Evolutionary conservation across 1,284 basidiomycete species (phyloP).

Genomic region (Omphalotus olearius): DNA sequence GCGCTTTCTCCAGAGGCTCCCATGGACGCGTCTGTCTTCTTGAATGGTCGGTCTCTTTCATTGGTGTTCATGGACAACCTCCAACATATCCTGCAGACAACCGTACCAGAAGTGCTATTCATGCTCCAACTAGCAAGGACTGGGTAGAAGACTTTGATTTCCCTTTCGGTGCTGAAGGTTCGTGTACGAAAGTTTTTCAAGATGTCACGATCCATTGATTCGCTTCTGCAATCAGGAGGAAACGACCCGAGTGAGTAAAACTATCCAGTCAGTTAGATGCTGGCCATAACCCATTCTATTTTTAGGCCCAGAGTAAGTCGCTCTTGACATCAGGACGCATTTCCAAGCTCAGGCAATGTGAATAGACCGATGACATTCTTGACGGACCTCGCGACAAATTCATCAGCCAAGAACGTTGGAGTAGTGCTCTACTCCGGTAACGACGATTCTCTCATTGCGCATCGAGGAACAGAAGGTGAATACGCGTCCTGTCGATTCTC

Average conservation of each 20-base stretch:
- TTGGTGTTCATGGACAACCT: not conserved
- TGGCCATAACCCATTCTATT: constrained; percentile 7
- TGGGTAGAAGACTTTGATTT: constrained; percentile 48
- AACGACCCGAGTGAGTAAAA: constrained; percentile 41
- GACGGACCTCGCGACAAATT: constrained; percentile 59
- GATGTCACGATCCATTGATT: not conserved
- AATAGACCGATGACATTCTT: constrained; percentile 60
- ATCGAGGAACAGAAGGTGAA: constrained; percentile 51
- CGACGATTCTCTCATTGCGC: constrained; percentile 61
- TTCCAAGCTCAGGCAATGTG: constrained; percentile 12
- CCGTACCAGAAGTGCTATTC: constrained; percentile 51
- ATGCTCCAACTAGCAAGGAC: constrained; percentile 61
- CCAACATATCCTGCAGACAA: constrained; percentile 35
- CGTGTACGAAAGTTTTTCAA: constrained; percentile 1
- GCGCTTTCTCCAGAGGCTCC: constrained; percentile 43
- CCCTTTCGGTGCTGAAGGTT: constrained; percentile 41
- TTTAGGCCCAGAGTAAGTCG: constrained; percentile 45
- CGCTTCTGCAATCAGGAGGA: constrained; percentile 18
- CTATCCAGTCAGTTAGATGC: not conserved
- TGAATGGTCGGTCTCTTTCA: constrained; percentile 46
- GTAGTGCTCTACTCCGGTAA: constrained; percentile 65
- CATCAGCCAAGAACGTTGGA: constrained; percentile 41
- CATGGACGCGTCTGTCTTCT: constrained; percentile 47
- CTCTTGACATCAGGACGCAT: constrained; percentile 2
- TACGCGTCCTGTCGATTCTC: constrained; percentile 29